Conservation (phyloP, 2,329 filamentous ascomycete genomes). For the Aspergillus clavatus region DNA sequence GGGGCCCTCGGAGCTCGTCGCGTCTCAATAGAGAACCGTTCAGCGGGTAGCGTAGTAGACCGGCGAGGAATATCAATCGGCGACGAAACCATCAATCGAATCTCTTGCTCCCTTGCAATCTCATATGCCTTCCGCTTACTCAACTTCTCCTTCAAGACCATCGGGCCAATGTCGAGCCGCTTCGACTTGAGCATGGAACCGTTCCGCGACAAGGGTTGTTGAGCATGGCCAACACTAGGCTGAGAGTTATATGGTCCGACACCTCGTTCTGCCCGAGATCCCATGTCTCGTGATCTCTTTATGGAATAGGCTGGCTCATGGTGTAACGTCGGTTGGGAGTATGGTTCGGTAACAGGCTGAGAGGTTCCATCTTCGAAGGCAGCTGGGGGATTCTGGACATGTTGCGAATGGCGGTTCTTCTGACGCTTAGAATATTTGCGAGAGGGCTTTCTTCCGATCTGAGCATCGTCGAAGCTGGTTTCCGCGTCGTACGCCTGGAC, state of each 20-base stretch:
- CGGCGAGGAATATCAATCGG: slow-evolving; percentile 59
- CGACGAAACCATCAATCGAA: slow-evolving; percentile 73
- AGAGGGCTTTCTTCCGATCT: slow-evolving; percentile 28
- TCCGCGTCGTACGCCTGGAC: slow-evolving; percentile 32
- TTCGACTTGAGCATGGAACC: slow-evolving; percentile 53
- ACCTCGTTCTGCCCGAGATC: slow-evolving; percentile 7
- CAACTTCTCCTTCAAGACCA: slow-evolving; percentile 62
- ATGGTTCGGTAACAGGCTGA: slow-evolving; percentile 10
- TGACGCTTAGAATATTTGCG: slow-evolving; percentile 33
- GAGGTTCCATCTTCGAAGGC: slow-evolving; percentile 9
- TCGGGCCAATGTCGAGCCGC: slow-evolving; percentile 53
- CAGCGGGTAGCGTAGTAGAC: slow-evolving; percentile 55
- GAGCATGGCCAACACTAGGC: slow-evolving; percentile 35
- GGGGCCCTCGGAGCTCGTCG: slow-evolving; percentile 39
- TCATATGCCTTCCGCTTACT: slow-evolving; percentile 74
- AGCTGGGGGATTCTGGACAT: slow-evolving; percentile 19
- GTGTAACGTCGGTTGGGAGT: slow-evolving; percentile 19
- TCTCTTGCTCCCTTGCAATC: slow-evolving; percentile 76
- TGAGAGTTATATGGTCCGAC: slow-evolving; percentile 30
- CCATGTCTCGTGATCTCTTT: slow-evolving; percentile 9
- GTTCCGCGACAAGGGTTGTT: slow-evolving; percentile 42
- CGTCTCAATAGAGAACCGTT: slow-evolving; percentile 58
- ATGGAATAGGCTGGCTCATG: slow-evolving; percentile 17
- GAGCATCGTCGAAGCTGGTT: slow-evolving; percentile 21
- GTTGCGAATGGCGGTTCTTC: slow-evolving; percentile 27